A percentile compares a stretch with the other conserved stretches of the same genome.
Conservation (phyloP, 768 basidiomycete species). For the Pleurotus sapidus region DNA sequence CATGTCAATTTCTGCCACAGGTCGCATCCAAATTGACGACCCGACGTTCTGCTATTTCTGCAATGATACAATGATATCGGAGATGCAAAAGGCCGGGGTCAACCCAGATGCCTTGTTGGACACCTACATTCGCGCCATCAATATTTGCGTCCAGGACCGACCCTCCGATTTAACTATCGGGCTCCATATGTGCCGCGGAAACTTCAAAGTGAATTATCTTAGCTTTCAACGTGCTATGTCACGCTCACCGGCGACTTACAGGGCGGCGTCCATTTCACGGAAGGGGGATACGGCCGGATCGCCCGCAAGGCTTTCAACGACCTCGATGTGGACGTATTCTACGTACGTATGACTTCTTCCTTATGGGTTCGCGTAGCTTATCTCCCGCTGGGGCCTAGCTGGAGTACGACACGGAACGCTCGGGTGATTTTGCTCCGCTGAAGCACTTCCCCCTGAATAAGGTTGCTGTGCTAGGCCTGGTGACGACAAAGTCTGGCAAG, state of each 20-base stretch:
- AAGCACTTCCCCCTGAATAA: slow-evolving; percentile 47
- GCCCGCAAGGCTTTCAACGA: slow-evolving; percentile 53
- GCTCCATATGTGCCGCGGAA: slow-evolving; percentile 61
- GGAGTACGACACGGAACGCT: slow-evolving; percentile 64
- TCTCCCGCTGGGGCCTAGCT: slow-evolving; percentile 32
- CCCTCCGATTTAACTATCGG: slow-evolving; percentile 54
- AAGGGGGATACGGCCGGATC: slow-evolving; percentile 59
- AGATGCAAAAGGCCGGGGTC: slow-evolving; percentile 55
- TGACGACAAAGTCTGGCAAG: slow-evolving; percentile 46
- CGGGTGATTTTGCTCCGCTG: slow-evolving; percentile 58
- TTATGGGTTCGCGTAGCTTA: not conserved
- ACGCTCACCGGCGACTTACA: slow-evolving; percentile 6
- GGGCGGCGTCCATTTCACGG: slow-evolving; percentile 51
- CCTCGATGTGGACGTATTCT: slow-evolving; percentile 56
- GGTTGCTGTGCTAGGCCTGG: slow-evolving; percentile 44
- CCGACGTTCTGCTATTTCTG: slow-evolving; percentile 67
- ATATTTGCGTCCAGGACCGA: slow-evolving; percentile 46
- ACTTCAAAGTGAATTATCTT: slow-evolving; percentile 43
- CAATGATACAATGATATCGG: slow-evolving; percentile 46
- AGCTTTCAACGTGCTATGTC: slow-evolving; percentile 25
- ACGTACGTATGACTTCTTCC: slow-evolving; percentile 26
- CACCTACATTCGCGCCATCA: slow-evolving; percentile 67
- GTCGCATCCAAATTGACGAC: slow-evolving; percentile 51
- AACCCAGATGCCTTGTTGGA: slow-evolving; percentile 66
- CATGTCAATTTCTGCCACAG: slow-evolving; percentile 18